Evolutionary conservation across 352 stramenopile species (phyloP).

Genomic region (Pythium sp.): DNA sequence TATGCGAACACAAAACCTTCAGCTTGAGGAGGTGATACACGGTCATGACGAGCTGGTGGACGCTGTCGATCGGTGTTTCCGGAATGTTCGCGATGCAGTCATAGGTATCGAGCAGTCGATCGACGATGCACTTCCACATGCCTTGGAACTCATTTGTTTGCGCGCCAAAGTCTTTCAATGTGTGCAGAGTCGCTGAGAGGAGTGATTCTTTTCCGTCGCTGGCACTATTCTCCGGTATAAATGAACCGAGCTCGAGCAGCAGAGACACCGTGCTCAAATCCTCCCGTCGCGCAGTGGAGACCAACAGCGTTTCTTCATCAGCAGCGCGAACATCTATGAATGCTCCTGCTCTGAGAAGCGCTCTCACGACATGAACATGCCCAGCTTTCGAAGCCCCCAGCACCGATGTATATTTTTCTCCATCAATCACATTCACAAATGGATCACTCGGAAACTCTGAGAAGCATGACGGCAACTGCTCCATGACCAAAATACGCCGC

Average conservation of each 20-base stretch:
- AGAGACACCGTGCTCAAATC: not conserved
- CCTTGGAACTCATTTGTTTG: not conserved
- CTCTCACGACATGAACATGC: not conserved
- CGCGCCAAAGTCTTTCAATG: not conserved
- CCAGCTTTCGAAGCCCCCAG: not conserved
- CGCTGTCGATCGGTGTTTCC: not conserved
- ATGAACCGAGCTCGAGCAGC: not conserved
- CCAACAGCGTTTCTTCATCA: constrained; percentile 8
- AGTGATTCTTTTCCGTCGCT: not conserved
- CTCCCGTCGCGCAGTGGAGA: not conserved
- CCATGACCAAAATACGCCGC: no score
- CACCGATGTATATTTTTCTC: not conserved
- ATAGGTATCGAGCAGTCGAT: not conserved
- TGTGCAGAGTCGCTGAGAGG: not conserved
- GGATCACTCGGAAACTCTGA: no score
- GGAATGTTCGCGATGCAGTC: not conserved
- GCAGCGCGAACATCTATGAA: not conserved
- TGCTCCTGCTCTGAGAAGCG: not conserved
- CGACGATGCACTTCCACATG: not conserved
- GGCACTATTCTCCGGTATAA: not conserved
- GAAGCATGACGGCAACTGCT: no score
- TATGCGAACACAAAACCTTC: not conserved
- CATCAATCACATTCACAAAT: not conserved
- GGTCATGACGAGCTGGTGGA: not conserved
- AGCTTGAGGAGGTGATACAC: not conserved